phyloP scores from a whole-genome alignment of 306 rosid species.

The Abrus precatorius region DNA sequence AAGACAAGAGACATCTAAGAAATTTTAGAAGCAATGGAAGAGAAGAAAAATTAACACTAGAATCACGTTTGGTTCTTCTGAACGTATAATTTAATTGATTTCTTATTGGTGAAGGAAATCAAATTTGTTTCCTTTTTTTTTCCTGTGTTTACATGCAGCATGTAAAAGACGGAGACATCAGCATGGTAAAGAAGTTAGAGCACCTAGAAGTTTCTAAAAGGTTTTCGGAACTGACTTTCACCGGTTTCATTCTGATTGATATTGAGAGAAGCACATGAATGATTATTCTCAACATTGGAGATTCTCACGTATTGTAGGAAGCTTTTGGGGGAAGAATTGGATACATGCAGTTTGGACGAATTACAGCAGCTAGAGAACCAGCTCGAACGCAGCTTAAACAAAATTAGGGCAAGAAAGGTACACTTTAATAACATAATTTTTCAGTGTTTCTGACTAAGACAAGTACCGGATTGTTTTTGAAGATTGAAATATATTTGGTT shows the following conservation, averaged over 20 bases:
- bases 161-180: slow-evolving; percentile 53
- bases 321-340: slow-evolving; percentile 82
- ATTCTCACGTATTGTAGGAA: slow-evolving; percentile 58
- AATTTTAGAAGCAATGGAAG: neutral
- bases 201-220: slow-evolving; percentile 69
- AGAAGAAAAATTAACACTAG: slow-evolving; percentile 1
- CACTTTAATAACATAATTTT: neutral
- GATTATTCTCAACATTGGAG: slow-evolving; percentile 3
- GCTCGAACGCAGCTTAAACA: slow-evolving; percentile 74
- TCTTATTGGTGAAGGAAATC: neutral
- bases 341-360: slow-evolving; percentile 68
- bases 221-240: slow-evolving; percentile 46
- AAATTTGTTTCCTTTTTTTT: neutral
- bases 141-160: slow-evolving; percentile 52
- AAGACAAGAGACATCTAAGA: neutral
- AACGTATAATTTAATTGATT: neutral
- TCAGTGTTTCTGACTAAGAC: neutral
- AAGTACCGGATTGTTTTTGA: neutral
- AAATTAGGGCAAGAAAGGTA: slow-evolving; percentile 89
- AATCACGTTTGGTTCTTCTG: neutral
- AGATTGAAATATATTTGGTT: neutral
- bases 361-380: slow-evolving; percentile 72
- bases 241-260: slow-evolving; percentile 14
- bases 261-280: slow-evolving; percentile 18
- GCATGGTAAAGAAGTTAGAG: slow-evolving; percentile 68